These are phyloP conservation scores for Eutreptiella sp. DNA, from an alignment of 208 protist species.

Conservation along the genomic window DNA sequence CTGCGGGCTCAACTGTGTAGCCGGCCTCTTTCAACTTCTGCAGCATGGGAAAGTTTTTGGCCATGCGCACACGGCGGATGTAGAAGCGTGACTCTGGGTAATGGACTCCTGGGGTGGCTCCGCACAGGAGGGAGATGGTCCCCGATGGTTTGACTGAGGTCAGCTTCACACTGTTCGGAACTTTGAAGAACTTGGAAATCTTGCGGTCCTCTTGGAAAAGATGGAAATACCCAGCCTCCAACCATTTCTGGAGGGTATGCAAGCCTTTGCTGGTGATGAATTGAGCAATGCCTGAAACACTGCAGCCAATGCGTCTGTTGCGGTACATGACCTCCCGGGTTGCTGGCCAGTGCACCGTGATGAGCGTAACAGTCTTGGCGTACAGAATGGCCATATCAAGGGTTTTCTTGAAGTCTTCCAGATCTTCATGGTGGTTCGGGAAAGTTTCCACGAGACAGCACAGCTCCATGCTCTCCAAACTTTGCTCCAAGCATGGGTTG, in stretches of 20 bases:
- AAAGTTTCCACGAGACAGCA: constrained; percentile 80
- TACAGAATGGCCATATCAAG: constrained; percentile 60
- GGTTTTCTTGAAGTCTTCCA: constrained; percentile 57
- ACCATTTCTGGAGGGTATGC: constrained; percentile 45
- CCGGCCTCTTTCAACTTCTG: constrained; percentile 34
- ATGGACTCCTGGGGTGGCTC: constrained; percentile 67
- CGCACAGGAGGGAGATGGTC: constrained; percentile 64
- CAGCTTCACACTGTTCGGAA: constrained; percentile 63
- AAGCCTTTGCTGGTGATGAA: constrained; percentile 45
- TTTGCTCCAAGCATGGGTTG: constrained; percentile 72
- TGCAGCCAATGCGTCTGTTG: constrained; percentile 65
- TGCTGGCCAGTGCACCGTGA: constrained; percentile 57
- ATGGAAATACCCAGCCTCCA: constrained; percentile 41
- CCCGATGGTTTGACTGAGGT: constrained; percentile 69
- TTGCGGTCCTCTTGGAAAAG: constrained; percentile 45
- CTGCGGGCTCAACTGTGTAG: constrained; percentile 47
- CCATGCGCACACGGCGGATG: constrained; percentile 47
- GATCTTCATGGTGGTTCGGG: constrained; percentile 45
- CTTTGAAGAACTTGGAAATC: constrained; percentile 44
- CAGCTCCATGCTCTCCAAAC: constrained; percentile 64
- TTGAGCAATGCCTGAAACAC: constrained; percentile 63
- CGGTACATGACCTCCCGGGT: constrained; percentile 54
- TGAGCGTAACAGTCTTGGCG: constrained; percentile 54
- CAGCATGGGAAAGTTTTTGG: constrained; percentile 32
- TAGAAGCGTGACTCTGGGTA: constrained; percentile 59